phyloP scores from a whole-genome alignment of 495 filamentous ascomycete genomes.

The Penicillium paxilli region DNA sequence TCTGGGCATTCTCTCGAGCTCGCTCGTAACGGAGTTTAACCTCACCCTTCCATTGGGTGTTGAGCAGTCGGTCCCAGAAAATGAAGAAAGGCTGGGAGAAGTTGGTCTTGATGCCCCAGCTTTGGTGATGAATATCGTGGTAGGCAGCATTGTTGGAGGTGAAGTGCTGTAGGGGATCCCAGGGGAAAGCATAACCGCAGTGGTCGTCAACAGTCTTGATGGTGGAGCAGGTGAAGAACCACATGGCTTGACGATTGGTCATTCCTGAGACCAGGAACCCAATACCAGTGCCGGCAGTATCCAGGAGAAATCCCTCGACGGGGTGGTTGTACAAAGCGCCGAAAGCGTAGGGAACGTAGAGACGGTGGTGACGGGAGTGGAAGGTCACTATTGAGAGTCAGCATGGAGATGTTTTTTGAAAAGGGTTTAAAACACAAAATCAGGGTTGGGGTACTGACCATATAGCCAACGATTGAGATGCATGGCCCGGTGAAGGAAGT shows the following conservation, averaged over 20 bases:
- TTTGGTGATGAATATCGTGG: constrained; percentile 98
- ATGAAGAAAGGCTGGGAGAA: constrained; percentile 55
- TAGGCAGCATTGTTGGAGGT: constrained; percentile 93
- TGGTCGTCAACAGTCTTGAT: constrained; percentile 98
- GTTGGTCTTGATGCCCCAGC: constrained; percentile 87
- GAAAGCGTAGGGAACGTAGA: constrained; percentile 97
- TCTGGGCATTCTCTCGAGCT: constrained; percentile 41
- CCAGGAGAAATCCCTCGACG: constrained; percentile 84
- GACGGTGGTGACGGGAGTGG: constrained; percentile 91
- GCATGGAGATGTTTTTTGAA: background rate
- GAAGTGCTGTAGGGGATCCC: constrained; percentile 87
- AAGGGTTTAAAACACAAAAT: background rate
- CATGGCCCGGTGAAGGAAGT: constrained; percentile 93
- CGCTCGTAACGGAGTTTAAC: constrained; percentile 47
- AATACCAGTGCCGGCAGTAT: constrained; percentile 81
- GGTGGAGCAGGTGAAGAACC: constrained; percentile 79
- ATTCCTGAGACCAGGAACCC: constrained; percentile 77
- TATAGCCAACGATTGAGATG: constrained; percentile 96
- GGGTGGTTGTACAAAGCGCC: constrained; percentile 97
- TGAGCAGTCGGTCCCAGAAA: constrained; percentile 52
- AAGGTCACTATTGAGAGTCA: constrained; percentile 63
- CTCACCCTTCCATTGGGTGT: constrained; percentile 48
- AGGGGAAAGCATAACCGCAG: constrained; percentile 92
- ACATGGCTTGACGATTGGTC: constrained; percentile 75
- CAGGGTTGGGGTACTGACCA: constrained; percentile 56